phyloP scores from a whole-genome alignment of 768 basidiomycete species.

The Tulasnella sp. region DNA sequence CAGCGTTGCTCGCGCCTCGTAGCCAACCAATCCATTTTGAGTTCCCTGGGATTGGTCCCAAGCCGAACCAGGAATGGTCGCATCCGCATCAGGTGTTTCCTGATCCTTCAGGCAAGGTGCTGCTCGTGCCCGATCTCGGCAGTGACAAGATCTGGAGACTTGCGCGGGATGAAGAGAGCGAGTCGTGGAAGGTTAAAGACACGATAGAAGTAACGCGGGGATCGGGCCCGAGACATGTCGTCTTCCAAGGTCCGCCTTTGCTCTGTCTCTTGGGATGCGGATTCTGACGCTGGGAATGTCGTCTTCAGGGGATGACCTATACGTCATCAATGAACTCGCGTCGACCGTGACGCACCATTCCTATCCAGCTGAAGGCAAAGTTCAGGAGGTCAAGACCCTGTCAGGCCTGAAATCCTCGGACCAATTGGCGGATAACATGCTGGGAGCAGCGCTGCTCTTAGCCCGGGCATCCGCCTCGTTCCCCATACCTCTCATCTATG shows the following conservation, averaged over 20 bases:
- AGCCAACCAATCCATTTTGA: constrained; percentile 23
- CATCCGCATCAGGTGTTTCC: constrained; percentile 69
- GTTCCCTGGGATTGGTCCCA: constrained; percentile 50
- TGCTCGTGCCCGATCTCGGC: constrained; percentile 69
- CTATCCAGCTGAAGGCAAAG: constrained; percentile 21
- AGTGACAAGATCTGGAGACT: constrained; percentile 56
- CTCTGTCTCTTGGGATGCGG: not conserved
- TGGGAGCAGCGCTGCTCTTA: constrained; percentile 51
- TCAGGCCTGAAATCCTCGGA: constrained; percentile 34
- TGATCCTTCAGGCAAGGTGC: constrained; percentile 39
- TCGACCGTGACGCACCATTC: constrained; percentile 46
- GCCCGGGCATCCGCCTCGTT: constrained; percentile 42
- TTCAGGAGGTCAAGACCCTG: constrained; percentile 22
- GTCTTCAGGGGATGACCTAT: constrained; percentile 46
- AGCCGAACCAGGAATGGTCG: constrained; percentile 51
- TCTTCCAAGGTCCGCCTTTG: not conserved
- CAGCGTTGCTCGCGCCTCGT: constrained; percentile 32
- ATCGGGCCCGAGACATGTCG: not conserved
- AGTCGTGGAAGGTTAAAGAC: constrained; percentile 39
- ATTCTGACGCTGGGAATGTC: not conserved
- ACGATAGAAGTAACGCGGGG: not conserved
- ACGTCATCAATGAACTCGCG: constrained; percentile 57
- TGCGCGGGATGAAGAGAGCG: constrained; percentile 33
- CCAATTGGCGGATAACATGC: constrained; percentile 26
- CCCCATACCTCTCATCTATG: constrained; percentile 52